Evolutionary conservation across 768 basidiomycete genomes (phyloP), one percentile per base, ranked within the genome.

Genomic region (Collybiopsis luxurians): DNA sequence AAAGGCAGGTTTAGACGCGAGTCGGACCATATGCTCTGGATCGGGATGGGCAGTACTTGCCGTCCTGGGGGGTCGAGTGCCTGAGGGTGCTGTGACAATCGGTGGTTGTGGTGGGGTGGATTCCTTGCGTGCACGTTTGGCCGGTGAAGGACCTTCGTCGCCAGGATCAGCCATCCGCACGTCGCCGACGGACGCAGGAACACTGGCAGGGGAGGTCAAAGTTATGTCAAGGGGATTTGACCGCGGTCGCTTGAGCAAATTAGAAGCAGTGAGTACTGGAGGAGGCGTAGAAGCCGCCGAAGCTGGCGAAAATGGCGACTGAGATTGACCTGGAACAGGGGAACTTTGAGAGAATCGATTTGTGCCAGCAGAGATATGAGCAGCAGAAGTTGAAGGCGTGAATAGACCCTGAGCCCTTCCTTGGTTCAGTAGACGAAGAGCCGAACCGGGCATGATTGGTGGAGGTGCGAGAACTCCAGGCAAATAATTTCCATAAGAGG

Each of bases 391-490:
- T 21, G 90, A 90, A 3, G 90, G 90, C 24, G 90, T 92, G 67
- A 92, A 92, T 27, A 92, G 79, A 58, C 90, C 90, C 74, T 92
- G 90, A 0, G 90, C 90, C 58, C 90, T 84, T 58, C 90, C 90
- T 78, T 92, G 90, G 66, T 91, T 88, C 44, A 92, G 78, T 43
- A 92, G 79, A 53, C 89, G 86, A 49, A 92, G 83, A 26, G 90
- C 90, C 43, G 90, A 92, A 47, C 90, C 90, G 31, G 90, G 90
- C 85, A 91, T 86, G 67, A 92, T 92, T 40, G 90, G 88, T 28
- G 89, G 81, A n/a, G 90, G 86, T 2, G 87, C 87, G 56, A 92
- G 79, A 69, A 67, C 78, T 60, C 78, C 85, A 59, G 78, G 79
- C 49, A 76, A 67, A 63, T 83, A 84, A 56, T 74, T 73, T 34